phyloP scores from a whole-genome alignment of 192 early-diverging fungal genomes.

The Allomyces arbusculus region DNA sequence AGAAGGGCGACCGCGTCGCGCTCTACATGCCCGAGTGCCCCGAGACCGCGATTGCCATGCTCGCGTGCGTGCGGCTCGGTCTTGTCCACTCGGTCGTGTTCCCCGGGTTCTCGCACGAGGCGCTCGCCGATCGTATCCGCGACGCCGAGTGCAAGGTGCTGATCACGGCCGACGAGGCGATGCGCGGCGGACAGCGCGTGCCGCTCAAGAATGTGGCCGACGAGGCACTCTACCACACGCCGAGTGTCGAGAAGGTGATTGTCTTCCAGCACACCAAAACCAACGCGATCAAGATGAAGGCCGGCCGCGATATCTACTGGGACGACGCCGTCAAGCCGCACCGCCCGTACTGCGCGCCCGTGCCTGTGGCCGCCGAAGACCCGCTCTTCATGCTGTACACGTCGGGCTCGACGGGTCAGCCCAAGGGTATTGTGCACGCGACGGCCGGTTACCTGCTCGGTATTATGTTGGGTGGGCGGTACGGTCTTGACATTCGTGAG shows the following conservation, averaged over 20 bases:
- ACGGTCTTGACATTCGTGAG: slow-evolving; percentile 24
- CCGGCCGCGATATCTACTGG: slow-evolving; percentile 33
- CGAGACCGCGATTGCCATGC: slow-evolving; percentile 61
- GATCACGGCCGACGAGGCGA: slow-evolving; percentile 54
- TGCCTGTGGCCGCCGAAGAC: slow-evolving; percentile 35
- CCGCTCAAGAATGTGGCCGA: slow-evolving; percentile 84
- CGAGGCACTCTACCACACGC: slow-evolving; percentile 58
- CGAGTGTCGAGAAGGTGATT: slow-evolving; percentile 37
- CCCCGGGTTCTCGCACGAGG: slow-evolving; percentile 57
- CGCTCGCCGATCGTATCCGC: slow-evolving; percentile 62
- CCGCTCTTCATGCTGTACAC: slow-evolving; percentile 72
- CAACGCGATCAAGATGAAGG: slow-evolving; percentile 23
- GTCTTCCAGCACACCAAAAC: slow-evolving; percentile 48
- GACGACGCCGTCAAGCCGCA: slow-evolving; percentile 22
- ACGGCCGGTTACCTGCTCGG: neutral
- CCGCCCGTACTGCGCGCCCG: slow-evolving; percentile 21
- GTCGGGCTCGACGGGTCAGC: slow-evolving; percentile 52
- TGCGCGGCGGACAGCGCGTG: slow-evolving; percentile 74
- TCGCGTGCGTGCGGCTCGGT: slow-evolving; percentile 68
- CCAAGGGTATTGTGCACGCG: slow-evolving; percentile 35
- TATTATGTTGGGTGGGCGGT: neutral
- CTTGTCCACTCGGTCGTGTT: slow-evolving; percentile 65
- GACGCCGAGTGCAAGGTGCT: slow-evolving; percentile 57
- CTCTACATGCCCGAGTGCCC: slow-evolving; percentile 76
- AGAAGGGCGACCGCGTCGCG: slow-evolving; percentile 50